Percentiles rank a stretch among this genome's conserved stretches.
These are phyloP conservation scores for Talaromyces ruber DNA, from an alignment of 495 filamentous ascomycete species.

Conservation along the genomic window DNA sequence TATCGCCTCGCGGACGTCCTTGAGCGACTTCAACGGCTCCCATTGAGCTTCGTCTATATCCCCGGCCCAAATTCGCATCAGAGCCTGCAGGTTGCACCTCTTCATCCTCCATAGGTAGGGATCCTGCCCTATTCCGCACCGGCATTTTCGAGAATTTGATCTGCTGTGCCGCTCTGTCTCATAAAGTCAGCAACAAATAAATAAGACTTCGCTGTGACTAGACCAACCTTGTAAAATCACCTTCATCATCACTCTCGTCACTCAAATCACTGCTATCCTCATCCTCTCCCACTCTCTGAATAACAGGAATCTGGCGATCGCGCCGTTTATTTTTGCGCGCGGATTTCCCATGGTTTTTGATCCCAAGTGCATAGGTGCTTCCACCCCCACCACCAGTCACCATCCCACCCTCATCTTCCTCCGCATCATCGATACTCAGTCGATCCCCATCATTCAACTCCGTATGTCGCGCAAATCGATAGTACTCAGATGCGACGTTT, in stretches of 20 bases:
- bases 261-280: constrained; percentile 96
- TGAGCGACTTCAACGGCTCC: constrained; percentile 67
- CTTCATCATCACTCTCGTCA: constrained; percentile 91
- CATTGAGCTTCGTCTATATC: constrained; percentile 62
- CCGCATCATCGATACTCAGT: constrained; percentile 52
- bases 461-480: constrained; percentile 27
- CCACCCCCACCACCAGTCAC: constrained; percentile 66
- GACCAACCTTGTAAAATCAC: constrained; percentile 43
- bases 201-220: too few species aligned
- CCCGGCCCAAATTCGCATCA: constrained; percentile 35
- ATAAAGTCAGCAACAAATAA: constrained; percentile 4
- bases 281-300: constrained; percentile 66
- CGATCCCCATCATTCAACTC: constrained; percentile 17
- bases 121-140: constrained; percentile 74
- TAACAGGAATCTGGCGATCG: constrained; percentile 38
- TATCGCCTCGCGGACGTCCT: constrained; percentile 70
- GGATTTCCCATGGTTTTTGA: constrained; percentile 42
- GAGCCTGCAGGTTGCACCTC: constrained; percentile 48
- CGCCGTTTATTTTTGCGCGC: constrained; percentile 36
- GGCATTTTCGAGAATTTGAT: constrained; percentile 96
- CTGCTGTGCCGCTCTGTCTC: constrained; percentile 55
- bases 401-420: constrained; percentile 75
- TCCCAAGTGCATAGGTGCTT: constrained; percentile 65
- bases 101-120: constrained; percentile 68
- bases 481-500: constrained; percentile 74